Evolutionary conservation across 139 green algal species (phyloP).

Genomic region (Pseudopediastrum boryanum): DNA sequence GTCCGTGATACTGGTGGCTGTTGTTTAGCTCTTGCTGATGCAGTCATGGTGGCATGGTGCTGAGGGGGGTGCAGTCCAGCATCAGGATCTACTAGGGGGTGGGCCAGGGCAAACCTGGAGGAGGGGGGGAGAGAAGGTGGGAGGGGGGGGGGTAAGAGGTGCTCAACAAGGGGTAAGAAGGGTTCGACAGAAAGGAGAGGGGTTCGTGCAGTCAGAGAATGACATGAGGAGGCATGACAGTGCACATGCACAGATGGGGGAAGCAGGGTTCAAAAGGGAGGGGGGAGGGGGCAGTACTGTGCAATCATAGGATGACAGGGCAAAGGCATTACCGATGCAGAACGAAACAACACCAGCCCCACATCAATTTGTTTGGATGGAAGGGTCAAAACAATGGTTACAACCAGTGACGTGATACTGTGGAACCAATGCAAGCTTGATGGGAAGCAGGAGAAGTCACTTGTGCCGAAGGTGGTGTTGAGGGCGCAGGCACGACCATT

Average conservation of each 20-base stretch:
- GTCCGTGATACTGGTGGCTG: too few relatives aligned
- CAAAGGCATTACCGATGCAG: too few relatives aligned
- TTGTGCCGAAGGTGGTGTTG: too few relatives aligned
- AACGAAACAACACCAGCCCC: too few relatives aligned
- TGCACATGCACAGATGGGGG: background rate
- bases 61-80: slow-evolving; percentile 13
- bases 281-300: background rate
- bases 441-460: too few relatives aligned
- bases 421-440: too few relatives aligned
- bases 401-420: too few relatives aligned
- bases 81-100: slow-evolving; percentile 26
- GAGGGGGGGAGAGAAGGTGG: background rate
- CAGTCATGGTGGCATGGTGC: slow-evolving; percentile 21
- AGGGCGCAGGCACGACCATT: too few relatives aligned
- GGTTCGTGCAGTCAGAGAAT: too few relatives aligned
- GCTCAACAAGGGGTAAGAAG: background rate
- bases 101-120: slow-evolving; percentile 32
- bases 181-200: background rate
- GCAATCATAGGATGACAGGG: too few relatives aligned
- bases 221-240: background rate
- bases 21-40: slow-evolving; percentile 1
- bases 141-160: background rate
- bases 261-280: background rate
- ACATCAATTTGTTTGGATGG: too few relatives aligned
- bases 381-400: too few relatives aligned